phyloP scores from a whole-genome alignment of 192 early-diverging fungal species.

The Diversispora epigaea region DNA sequence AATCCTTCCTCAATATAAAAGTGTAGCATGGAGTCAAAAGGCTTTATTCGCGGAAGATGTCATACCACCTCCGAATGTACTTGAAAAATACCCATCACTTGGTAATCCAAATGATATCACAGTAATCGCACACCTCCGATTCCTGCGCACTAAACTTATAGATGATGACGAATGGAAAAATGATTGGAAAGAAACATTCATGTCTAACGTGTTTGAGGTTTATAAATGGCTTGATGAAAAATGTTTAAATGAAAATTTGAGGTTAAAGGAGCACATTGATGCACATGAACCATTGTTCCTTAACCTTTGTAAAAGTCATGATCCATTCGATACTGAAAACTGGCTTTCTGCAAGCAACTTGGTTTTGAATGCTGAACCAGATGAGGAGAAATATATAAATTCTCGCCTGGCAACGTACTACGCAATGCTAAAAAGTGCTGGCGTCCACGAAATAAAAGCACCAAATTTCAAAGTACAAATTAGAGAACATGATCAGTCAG shows the following conservation, averaged over 20 bases:
- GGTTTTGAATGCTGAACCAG: not conserved
- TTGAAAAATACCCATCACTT: not conserved
- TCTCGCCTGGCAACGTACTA: not conserved
- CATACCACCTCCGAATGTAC: not conserved
- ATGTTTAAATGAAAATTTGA: slow-evolving; percentile 7
- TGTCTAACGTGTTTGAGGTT: not conserved
- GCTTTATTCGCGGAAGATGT: slow-evolving; percentile 12
- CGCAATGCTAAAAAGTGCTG: slow-evolving; percentile 1
- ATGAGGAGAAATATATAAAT: not conserved
- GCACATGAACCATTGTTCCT: not conserved
- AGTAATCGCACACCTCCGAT: slow-evolving; percentile 2
- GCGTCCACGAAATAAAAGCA: not conserved
- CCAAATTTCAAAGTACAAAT: not conserved
- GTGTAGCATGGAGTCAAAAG: slow-evolving; percentile 12
- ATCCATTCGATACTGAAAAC: slow-evolving; percentile 8
- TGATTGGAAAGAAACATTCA: not conserved
- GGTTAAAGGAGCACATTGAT: not conserved
- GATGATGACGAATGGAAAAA: not conserved
- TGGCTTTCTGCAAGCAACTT: not conserved
- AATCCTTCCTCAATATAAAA: slow-evolving; percentile 10
- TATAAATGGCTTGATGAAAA: slow-evolving; percentile 3
- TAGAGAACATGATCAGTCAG: not conserved
- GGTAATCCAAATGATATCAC: not conserved
- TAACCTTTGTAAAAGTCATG: not conserved
- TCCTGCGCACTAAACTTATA: not conserved